Evolutionary conservation across 164 flowering plant genomes (phyloP), one percentile per base, ranked within the genome.

Genomic region (Chimonanthus praecox): DNA sequence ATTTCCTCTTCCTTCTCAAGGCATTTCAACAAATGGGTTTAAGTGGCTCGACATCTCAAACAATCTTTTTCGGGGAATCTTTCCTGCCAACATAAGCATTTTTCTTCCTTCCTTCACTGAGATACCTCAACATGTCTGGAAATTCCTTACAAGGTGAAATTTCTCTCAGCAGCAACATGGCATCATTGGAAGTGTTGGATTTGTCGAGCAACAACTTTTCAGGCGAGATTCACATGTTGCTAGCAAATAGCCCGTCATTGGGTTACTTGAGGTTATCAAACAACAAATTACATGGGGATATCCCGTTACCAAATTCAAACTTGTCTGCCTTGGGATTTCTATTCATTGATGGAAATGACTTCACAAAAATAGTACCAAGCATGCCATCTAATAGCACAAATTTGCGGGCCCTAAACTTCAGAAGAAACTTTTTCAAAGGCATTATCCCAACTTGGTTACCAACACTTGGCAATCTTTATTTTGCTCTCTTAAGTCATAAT

Each of bases 141-240:
- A 74, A 69, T 47, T 11, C 46, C 16, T 21, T 74, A 2, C 60
- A 74, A 48, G 76, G 71, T 61, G 58, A 10, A 5, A 69, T 74
- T 8, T 72, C 76, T 20, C 44, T n/a, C 47, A 3, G 11, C 16
- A 1, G 18, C 20, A 45, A 46, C 58, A 1, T 15, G 33, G 15
- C 7, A 20, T 3, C 6, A 2, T 21, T 65, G 11, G 4, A 0
- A 8, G 7, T 6, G 10, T 9, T 65, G 21, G 68, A 65, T 16
- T 44, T 65, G 9, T 65, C 68, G 2, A 33, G 15, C 7, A 65
- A 65, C 11, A 20, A 65, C 0, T 33, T 65, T 43, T 33, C 16
- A 0, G 68, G 48, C 8, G 49, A 44, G 9, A 66, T 66, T 11
- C 48, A 47, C 0, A 6, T 11, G 4, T 5, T 0, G 2, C 15